Percentiles rank a stretch among this genome's conserved stretches.
These are phyloP conservation scores for Backusella sp. DNA, from an alignment of 192 early-diverging fungal species.

Conservation along the genomic window DNA sequence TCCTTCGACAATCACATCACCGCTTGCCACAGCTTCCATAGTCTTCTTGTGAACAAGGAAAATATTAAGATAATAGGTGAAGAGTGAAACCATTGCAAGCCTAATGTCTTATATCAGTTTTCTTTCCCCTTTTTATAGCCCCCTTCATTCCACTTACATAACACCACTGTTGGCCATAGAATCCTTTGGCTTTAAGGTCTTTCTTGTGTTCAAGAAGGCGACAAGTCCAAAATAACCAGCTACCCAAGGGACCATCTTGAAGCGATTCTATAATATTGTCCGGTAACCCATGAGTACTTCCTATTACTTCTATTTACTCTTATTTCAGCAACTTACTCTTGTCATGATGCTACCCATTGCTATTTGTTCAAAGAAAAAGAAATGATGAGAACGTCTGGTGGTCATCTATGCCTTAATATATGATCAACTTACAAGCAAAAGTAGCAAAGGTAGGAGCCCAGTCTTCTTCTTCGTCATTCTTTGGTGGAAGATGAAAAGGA, in stretches of 20 bases:
- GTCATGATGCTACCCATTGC: conserved; percentile 37
- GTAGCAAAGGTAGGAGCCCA: conserved; percentile 28
- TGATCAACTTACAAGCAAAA: conserved; percentile 25
- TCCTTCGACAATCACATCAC: conserved; percentile 3
- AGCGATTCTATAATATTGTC: conserved; percentile 28
- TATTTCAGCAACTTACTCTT: conserved; percentile 24
- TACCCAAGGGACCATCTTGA: conserved; percentile 33
- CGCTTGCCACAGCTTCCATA: conserved; percentile 4
- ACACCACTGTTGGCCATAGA: conserved; percentile 23
- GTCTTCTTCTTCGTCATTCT: conserved; percentile 26
- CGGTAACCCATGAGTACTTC: not conserved
- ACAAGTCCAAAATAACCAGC: conserved; percentile 34
- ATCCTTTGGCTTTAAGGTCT: conserved; percentile 21
- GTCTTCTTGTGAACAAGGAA: conserved; percentile 16
- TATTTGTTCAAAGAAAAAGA: conserved; percentile 7
- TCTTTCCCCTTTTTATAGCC: no score
- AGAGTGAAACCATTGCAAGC: conserved; percentile 22
- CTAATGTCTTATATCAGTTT: not conserved
- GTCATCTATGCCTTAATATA: not conserved
- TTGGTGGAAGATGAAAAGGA: conserved; percentile 30
- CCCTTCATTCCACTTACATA: conserved; percentile 25
- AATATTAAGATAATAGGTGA: conserved; percentile 29
- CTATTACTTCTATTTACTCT: not conserved
- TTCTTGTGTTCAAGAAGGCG: conserved; percentile 30
- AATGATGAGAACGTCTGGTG: not conserved